phyloP scores from a whole-genome alignment of 2,329 filamentous ascomycete genomes.

The Fusarium hostae region DNA sequence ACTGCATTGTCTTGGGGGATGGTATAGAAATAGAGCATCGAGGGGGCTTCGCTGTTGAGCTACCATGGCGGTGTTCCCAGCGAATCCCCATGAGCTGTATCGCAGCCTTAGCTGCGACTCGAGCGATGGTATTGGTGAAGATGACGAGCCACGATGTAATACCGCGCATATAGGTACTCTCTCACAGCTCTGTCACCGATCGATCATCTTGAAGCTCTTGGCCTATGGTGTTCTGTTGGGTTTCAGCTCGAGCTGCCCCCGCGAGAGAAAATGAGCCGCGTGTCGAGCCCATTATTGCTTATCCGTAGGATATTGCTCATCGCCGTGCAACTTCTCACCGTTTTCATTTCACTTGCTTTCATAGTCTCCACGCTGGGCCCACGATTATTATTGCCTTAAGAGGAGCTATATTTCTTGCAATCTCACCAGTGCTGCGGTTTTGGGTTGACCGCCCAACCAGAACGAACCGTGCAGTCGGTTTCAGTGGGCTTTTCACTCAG shows the following conservation, averaged over 20 bases:
- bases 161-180: constrained; percentile 27
- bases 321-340: constrained; percentile 17
- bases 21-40: constrained; percentile 32
- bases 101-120: constrained; percentile 19
- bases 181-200: constrained; percentile 19
- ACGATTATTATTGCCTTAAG: constrained; percentile 29
- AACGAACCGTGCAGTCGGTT: constrained; percentile 23
- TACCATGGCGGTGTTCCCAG: constrained; percentile 25
- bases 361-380: constrained; percentile 29
- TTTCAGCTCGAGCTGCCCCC: constrained; percentile 26
- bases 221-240: constrained; percentile 8
- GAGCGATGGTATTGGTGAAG: constrained; percentile 9
- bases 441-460: constrained; percentile 25
- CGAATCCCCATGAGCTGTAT: constrained; percentile 21
- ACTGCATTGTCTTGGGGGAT: constrained; percentile 11
- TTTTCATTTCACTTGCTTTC: constrained; percentile 12
- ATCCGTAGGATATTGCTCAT: constrained; percentile 17
- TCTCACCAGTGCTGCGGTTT: constrained; percentile 26
- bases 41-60: constrained; percentile 20
- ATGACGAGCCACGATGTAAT: constrained; percentile 16
- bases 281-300: constrained; percentile 12
- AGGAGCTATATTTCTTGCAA: constrained; percentile 33
- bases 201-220: constrained; percentile 32
- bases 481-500: constrained; percentile 41
- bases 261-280: constrained; percentile 16